Conservation (phyloP, 805 yeast species). For the Pichia scutulata region DNA sequence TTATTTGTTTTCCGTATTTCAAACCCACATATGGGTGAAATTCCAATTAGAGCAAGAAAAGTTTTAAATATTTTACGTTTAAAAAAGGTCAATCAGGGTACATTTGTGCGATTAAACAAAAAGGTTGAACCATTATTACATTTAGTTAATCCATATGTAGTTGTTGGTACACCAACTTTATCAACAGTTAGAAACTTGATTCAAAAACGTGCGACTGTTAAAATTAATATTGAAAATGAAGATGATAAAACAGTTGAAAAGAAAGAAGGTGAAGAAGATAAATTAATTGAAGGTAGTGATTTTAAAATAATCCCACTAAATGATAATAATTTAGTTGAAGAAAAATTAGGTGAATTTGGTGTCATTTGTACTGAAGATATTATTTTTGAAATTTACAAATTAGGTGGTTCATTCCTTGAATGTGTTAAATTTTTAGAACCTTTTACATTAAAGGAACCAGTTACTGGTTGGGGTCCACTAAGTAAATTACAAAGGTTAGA, state of each 20-base stretch:
- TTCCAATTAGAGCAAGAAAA: conserved; percentile 57
- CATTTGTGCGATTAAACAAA: conserved; percentile 57
- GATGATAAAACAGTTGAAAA: conserved; percentile 13
- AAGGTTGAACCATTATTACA: conserved; percentile 57
- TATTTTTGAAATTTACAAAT: conserved; percentile 56
- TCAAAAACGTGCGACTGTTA: conserved; percentile 67
- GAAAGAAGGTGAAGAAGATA: conserved; percentile 13
- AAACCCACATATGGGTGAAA: conserved; percentile 55
- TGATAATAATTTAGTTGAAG: conserved; percentile 71
- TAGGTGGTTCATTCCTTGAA: conserved; percentile 58
- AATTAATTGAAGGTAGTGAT: conserved; percentile 10
- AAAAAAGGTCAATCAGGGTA: conserved; percentile 55
- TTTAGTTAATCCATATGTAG: conserved; percentile 64
- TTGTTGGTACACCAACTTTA: conserved; percentile 68
- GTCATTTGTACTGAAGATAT: conserved; percentile 76
- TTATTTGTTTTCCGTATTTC: conserved; percentile 61
- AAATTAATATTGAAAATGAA: conserved; percentile 20
- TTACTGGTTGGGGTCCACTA: conserved; percentile 68
- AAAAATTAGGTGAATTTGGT: conserved; percentile 59
- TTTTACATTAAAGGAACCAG: conserved; percentile 60
- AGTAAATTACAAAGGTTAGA: conserved; percentile 59
- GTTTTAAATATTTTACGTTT: conserved; percentile 57
- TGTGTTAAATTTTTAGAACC: conserved; percentile 61
- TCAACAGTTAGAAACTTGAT: conserved; percentile 62
- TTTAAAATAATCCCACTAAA: conserved; percentile 42